Base-by-base conservation (phyloP, 768 basidiomycete genomes). In the Gymnopilus junonius region DNA sequence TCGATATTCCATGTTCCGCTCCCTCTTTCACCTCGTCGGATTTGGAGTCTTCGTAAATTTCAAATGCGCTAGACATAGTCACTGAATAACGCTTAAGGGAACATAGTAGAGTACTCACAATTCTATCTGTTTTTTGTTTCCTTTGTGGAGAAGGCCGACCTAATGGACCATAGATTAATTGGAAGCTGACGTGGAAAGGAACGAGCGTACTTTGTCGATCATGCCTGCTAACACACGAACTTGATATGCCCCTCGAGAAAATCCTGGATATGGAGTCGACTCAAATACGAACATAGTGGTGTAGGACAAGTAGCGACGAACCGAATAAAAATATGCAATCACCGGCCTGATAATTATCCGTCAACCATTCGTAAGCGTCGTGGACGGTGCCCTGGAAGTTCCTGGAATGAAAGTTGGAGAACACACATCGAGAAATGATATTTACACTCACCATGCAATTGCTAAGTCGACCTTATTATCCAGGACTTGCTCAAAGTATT, bases 171-270 rank as follows among this genome's bases (percentile, higher is more conserved):
- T 2, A 12, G 46, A 23, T 40, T 43, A 11, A 7, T 3, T 8
- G 15, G 3, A 15, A 14, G 7, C 20, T 29, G 4, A 1, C 12
- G 11, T 2, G 10, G 12, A 15, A 34, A n/a, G 7, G 17, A n/a
- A 11, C 5, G 20, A 35, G n/a, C 63, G 11, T 46, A 80, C 83
- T 54, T 66, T 75, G 17, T 76, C 66, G 25, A 83, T 80, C 82
- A 83, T 82, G 7, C 72, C 82, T 1, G 82, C 76, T 32, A 83
- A 59, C 0, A 71, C 77, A 29, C 83, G 74, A 8, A 78, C 79
- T 66, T 83, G 82, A 64, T 80, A 83, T 25, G 80, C 82, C 4
- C 82, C 82, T 15, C 82, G 80, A 4, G 82, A 84, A 67, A 80
- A 84, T 0, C 83, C 83, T 83, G 34, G n/a, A 1, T 15, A 12